phyloP scores from a whole-genome alignment of 2,329 filamentous ascomycete genomes.

The Pseudohalonectria lignicola region DNA sequence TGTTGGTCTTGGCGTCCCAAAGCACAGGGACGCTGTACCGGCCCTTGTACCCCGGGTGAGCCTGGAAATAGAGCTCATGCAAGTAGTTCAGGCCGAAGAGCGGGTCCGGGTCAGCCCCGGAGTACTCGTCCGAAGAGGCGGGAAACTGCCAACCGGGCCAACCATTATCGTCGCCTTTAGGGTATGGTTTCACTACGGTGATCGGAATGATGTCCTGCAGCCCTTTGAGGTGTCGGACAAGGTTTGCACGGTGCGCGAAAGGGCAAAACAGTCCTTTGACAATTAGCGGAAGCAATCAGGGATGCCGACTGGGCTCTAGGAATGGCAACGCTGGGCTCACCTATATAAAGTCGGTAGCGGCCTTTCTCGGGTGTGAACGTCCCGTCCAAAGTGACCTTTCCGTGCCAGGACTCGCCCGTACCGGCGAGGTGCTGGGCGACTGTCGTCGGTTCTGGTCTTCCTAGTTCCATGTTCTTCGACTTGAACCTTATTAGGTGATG shows the following conservation, averaged over 20 bases:
- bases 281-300: neutral
- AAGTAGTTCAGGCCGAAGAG: constrained; percentile 47
- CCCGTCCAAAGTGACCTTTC: constrained; percentile 12
- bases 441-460: constrained; percentile 4
- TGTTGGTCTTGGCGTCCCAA: constrained; percentile 47
- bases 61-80: constrained; percentile 52
- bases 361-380: constrained; percentile 12
- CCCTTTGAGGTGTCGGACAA: constrained; percentile 46
- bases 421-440: constrained; percentile 11
- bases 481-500: too few species aligned
- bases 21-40: constrained; percentile 49
- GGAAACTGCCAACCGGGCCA: constrained; percentile 56
- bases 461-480: too few species aligned
- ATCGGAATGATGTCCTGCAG: constrained; percentile 41
- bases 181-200: constrained; percentile 53
- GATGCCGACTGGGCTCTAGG: too few species aligned
- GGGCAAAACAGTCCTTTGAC: constrained; percentile 48
- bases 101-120: constrained; percentile 46
- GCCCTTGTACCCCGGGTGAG: constrained; percentile 48
- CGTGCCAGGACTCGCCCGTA: constrained; percentile 14
- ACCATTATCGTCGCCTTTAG: constrained; percentile 51
- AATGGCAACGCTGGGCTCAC: constrained; percentile 4
- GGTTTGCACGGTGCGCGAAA: constrained; percentile 49
- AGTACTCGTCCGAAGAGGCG: constrained; percentile 37
- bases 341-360: constrained; percentile 17